Evolutionary conservation across 208 protist species (phyloP), one percentile per base, ranked within the genome.

Genomic region (Entamoeba dispar): DNA sequence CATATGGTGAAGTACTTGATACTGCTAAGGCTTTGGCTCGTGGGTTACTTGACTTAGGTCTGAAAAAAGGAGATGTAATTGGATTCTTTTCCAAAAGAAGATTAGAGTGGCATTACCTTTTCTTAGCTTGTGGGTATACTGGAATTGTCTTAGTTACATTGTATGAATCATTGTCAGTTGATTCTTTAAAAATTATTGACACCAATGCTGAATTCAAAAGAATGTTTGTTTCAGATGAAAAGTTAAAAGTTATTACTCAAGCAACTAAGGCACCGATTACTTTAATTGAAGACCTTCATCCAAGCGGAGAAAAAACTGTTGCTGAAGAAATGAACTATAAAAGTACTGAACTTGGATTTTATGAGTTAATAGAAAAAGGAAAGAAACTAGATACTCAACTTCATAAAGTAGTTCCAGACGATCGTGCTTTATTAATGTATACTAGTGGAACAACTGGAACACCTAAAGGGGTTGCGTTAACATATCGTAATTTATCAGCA

Each of bases 371-470:
- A 14, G 55, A 69, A 22, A 57, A 15, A 31, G 19, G 27, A 7
- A 17, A 55, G 17, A n/a, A 51, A 3, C 8, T 12, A 57, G 3
- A 86, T 50, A 92, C 93, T 69, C 4, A 91, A 22, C 43, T 22
- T 10, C 92, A 92, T 0, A 51, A 94, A 22, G 93, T 95, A 4
- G 94, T 92, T 49, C 19, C 22, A 38, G 52, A 93, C 3, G 93
- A 94, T 69, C 5, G 92, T 19, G 55, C 47, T 8, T 93, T 92
- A 12, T 55, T 95, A 14, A 92, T 95, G 4, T 95, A 94, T 73
- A 94, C 94, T 27, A 69, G 34, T 92, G 94, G 94, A 27, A 95
- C 94, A 6, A 92, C 93, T 49, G 94, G 93, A 27, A 92, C 91
- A 3, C 93, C 93, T 27, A 95, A 95, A 43, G 93, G 93, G 15